Base-by-base conservation (phyloP, 2,329 filamentous ascomycete genomes). In the Penicillium sp. region DNA sequence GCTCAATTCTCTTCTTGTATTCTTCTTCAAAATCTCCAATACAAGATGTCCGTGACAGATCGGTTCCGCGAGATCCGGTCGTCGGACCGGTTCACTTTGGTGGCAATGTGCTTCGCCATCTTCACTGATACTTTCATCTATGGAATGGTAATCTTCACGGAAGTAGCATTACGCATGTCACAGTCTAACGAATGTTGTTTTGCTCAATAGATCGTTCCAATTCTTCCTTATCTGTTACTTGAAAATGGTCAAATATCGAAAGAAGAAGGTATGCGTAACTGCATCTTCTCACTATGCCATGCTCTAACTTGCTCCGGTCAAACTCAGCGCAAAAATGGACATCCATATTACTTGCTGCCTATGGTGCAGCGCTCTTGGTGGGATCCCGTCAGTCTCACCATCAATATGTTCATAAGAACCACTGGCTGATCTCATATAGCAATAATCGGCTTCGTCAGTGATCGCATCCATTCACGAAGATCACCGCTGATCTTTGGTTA, bases 281-380 rank as follows among this genome's bases (percentile, higher is more conserved):
- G n/a, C 9, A 21, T 21, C 16, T 10, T 40, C 16, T 21, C 18
- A 10, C 5, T 21, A 9, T 40, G 3, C 38, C 4, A 4, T 21
- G 16, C 38, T 18, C 18, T 40, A n/a, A 40, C 16, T 18, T n/a
- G 10, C 18, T 21, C 18, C 22, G 24, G 8, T 27, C 24, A 27
- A 27, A 27, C 24, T 5, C 36, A 56, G 54, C 43, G 36, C 54
- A 56, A 45, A 29, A 49, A 49, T 56, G 54, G 54, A 53, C 46
- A 36, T 52, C 54, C 13, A 40, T 53, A 18, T 21, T 56, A 1
- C 42, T 56, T 5, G 54, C 54, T 21, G 29, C 39, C 8, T 56
- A 52, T 38, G 54, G 54, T 4, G 49, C 42, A n/a, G 38, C 49
- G 22, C 31, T 56, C 2, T 18, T 52, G 2, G 29, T 56, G n/a